Base-by-base conservation (phyloP, 2,329 filamentous ascomycete genomes). In the Trichoderma arundinaceum region DNA sequence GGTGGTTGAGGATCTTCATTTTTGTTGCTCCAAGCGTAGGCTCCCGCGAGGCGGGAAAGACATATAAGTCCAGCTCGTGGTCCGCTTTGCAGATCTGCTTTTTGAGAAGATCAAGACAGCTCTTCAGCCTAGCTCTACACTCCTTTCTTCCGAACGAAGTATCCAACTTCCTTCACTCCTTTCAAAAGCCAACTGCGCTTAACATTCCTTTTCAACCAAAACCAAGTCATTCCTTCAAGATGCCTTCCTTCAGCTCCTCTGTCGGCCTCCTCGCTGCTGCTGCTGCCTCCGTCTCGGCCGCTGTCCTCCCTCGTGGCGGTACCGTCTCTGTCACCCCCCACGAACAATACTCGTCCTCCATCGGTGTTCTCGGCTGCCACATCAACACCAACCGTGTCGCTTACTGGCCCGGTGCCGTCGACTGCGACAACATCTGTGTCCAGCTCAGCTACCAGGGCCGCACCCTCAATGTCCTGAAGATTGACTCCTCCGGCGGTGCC, bases 281-380 rank as follows among this genome's bases (percentile, higher is more conserved):
- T 48, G 61, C 59, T 10, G 39, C 13, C 17, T 38, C 73, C 43
- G 74, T 72, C 68, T 71, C 71, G 58, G 74, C 74, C 66, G 66
- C 68, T 63, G 69, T 71, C 66, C 68, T 72, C 64, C 69, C 73
- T 51, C 71, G 71, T 65, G 69, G 71, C 49, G 74, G 74, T 68
- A 71, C 73, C 64, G 74, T 73, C 67, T 74, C 72, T 69, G 76
- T 81, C 66, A 88, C 85, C 5, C 85, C 86, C 38, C 86, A 88
- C 73, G 83, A 82, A 68, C 75, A 78, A 70, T 88, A 81, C 78
- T 84, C 83, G 1, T 86, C 83, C 15, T 86, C 84, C 4, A 75
- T 86, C 67, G 86, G 86, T 53, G 85, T 87, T 4, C 76, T 86
- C 7, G 86, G 86, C 58, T 88, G 86, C 81, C 84, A 86, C 75